These are phyloP conservation scores for Exophiala spinifera DNA, from an alignment of 2,329 filamentous ascomycete species.

Conservation along the genomic window DNA sequence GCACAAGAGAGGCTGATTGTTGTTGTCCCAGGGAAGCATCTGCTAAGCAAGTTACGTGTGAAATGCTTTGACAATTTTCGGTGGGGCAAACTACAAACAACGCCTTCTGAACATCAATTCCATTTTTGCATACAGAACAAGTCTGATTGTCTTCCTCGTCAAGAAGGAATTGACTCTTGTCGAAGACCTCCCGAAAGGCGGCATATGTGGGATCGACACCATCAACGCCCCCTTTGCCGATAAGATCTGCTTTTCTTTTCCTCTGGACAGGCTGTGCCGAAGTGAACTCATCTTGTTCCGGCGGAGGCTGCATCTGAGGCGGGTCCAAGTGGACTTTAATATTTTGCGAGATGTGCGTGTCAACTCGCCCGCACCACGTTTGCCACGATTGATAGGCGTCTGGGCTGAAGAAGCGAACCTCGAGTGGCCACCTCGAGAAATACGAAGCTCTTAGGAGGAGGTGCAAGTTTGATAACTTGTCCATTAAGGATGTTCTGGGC, in stretches of 20 bases:
- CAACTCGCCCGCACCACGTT: conserved; percentile 51
- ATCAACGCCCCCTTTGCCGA: conserved; percentile 39
- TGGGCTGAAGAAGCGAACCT: conserved; percentile 70
- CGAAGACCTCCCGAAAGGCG: conserved; percentile 48
- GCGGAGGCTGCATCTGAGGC: conserved; percentile 23
- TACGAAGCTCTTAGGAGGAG: conserved; percentile 73
- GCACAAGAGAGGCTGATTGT: conserved; percentile 53
- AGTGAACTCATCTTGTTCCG: conserved; percentile 26
- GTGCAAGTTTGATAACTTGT: conserved; percentile 75
- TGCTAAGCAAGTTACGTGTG: conserved; percentile 58
- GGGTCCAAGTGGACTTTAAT: conserved; percentile 57
- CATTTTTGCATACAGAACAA: conserved; percentile 52
- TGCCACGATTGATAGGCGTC: conserved; percentile 71
- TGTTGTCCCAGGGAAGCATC: conserved; percentile 48
- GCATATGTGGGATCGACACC: conserved; percentile 55
- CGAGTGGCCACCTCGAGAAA: conserved; percentile 79
- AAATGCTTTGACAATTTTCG: conserved; percentile 46
- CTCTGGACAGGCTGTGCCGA: conserved; percentile 26
- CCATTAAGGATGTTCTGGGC: conserved; percentile 60
- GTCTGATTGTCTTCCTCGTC: conserved; percentile 34
- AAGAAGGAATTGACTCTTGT: conserved; percentile 49
- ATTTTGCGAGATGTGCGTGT: conserved; percentile 47
- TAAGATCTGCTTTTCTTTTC: conserved; percentile 24
- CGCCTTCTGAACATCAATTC: conserved; percentile 37
- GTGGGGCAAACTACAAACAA: conserved; percentile 53